These are phyloP conservation scores for Cordyceps fumosorosea DNA, from an alignment of 2,329 filamentous ascomycete genomes.

Conservation along the genomic window DNA sequence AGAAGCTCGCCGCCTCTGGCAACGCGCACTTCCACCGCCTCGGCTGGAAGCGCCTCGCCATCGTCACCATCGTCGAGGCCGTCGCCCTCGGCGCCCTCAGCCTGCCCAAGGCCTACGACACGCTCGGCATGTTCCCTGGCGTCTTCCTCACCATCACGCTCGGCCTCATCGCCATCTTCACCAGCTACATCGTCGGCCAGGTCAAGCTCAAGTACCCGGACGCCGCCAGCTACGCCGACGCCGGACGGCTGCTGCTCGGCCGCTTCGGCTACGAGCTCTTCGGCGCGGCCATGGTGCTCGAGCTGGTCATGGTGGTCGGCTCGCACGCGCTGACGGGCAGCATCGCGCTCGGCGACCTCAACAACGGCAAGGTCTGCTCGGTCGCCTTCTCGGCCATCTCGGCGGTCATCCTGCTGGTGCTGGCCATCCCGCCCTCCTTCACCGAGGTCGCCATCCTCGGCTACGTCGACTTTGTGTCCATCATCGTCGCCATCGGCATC, in stretches of 20 bases:
- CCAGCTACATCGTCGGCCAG: conserved; percentile 17
- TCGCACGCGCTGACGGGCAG: conserved; percentile 60
- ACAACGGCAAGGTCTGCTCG: conserved; percentile 38
- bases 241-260: conserved; percentile 51
- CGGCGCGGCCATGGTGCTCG: conserved; percentile 47
- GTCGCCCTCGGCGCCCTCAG: conserved; percentile 43
- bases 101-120: conserved; percentile 37
- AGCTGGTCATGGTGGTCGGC: conserved; percentile 61
- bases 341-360: conserved; percentile 57
- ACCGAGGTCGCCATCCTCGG: conserved; percentile 33
- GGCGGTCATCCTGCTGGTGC: conserved; percentile 29
- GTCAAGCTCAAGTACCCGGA: conserved; percentile 39
- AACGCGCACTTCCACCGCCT: conserved; percentile 39
- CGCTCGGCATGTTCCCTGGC: conserved; percentile 30
- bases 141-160: conserved; percentile 16
- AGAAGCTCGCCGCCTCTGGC: conserved; percentile 34
- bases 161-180: conserved; percentile 17
- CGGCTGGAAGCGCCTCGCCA: conserved; percentile 44
- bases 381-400: conserved; percentile 32
- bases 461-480: conserved; percentile 48
- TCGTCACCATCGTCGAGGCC: conserved; percentile 44
- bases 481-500: conserved; percentile 52
- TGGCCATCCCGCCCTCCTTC: conserved; percentile 34
- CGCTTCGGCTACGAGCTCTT: conserved; percentile 49
- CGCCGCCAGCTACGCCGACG: conserved; percentile 58